A percentile compares a stretch with the other conserved stretches of the same genome.
phyloP scores from a whole-genome alignment of 768 basidiomycete genomes.

The Suillus bovinus region DNA sequence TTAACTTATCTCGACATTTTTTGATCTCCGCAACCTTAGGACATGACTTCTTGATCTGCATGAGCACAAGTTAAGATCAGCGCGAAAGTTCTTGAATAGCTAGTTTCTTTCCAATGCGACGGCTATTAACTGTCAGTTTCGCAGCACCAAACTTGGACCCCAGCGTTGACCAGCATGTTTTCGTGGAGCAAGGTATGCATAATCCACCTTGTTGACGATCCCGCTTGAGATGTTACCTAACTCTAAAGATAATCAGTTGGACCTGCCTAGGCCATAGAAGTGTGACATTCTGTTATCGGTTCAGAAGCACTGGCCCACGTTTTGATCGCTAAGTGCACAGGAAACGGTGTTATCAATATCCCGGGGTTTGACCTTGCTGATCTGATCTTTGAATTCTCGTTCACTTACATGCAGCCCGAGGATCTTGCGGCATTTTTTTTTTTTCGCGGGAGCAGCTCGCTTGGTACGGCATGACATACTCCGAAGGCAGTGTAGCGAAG shows the following conservation, averaged over 20 bases:
- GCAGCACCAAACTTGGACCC: neutral
- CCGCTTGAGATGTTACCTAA: neutral
- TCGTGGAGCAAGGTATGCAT: neutral
- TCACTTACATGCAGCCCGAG: neutral
- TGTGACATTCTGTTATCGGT: neutral
- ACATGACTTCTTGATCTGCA: constrained; percentile 7
- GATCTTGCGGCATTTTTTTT: too few relatives aligned
- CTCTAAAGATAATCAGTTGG: neutral
- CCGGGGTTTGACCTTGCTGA: neutral
- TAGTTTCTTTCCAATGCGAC: neutral
- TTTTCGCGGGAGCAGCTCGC: neutral
- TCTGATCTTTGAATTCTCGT: neutral
- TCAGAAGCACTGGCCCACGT: neutral
- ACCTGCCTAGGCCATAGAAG: neutral
- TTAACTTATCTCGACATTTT: constrained; percentile 12
- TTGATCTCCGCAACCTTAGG: constrained; percentile 11
- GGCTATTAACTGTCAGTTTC: neutral
- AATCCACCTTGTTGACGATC: neutral
- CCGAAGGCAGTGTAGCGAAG: neutral
- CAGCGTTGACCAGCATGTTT: neutral
- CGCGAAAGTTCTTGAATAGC: neutral
- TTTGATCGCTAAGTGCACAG: neutral
- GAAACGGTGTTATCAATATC: neutral
- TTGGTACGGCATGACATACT: neutral
- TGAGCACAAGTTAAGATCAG: constrained; percentile 3